A percentile compares a stretch with the other conserved stretches of the same genome.
Conservation (phyloP, 768 basidiomycete species). For the Lentinula edodes region DNA sequence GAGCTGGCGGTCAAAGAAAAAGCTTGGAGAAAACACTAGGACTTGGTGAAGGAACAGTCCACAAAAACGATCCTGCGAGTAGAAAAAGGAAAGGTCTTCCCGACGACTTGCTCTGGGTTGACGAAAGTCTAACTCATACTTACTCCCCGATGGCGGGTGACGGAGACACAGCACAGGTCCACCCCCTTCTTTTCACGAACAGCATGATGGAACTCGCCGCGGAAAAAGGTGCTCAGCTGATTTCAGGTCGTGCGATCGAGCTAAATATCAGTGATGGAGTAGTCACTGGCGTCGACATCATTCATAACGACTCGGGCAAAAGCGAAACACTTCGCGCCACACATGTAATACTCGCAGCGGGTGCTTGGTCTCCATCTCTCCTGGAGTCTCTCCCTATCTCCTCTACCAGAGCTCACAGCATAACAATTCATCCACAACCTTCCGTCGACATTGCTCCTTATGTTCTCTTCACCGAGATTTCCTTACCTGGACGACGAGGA, state of each 20-base stretch:
- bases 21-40: constrained; percentile 55
- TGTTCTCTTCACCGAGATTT: constrained; percentile 79
- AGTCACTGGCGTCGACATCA: constrained; percentile 33
- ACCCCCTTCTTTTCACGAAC: constrained; percentile 69
- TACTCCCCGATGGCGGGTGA: constrained; percentile 55
- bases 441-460: constrained; percentile 57
- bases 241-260: constrained; percentile 44
- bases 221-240: constrained; percentile 44
- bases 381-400: constrained; percentile 50
- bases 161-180: constrained; percentile 67
- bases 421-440: constrained; percentile 51
- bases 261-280: constrained; percentile 36
- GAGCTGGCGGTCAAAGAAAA: constrained; percentile 29
- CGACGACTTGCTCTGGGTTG: constrained; percentile 48
- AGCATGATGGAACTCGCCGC: constrained; percentile 64
- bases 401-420: constrained; percentile 69
- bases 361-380: constrained; percentile 76
- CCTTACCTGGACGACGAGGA: constrained; percentile 15
- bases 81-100: constrained; percentile 35
- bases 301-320: constrained; percentile 18
- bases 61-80: constrained; percentile 13
- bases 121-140: constrained; percentile 50
- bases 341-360: constrained; percentile 73
- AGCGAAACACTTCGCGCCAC: constrained; percentile 47
- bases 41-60: constrained; percentile 22